phyloP scores from a whole-genome alignment of 768 basidiomycete genomes.

The Lactarius psammicola region DNA sequence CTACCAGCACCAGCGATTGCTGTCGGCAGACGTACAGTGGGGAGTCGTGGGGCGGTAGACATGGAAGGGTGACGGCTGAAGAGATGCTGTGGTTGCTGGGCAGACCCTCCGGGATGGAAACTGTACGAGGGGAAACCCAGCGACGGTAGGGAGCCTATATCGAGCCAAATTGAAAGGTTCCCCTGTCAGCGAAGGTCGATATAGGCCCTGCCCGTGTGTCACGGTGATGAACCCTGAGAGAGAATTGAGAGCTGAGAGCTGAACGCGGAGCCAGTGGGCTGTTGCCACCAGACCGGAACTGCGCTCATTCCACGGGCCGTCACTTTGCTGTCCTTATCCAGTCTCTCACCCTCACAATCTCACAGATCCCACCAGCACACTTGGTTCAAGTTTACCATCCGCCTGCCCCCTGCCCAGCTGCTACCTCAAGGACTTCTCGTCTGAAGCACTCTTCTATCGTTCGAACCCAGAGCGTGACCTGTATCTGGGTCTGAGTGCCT shows the following conservation, averaged over 20 bases:
- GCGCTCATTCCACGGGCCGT: constrained; percentile 2
- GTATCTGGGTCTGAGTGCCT: not conserved
- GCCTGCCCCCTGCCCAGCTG: not conserved
- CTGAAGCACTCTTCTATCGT: not conserved
- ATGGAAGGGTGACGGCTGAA: constrained; percentile 29
- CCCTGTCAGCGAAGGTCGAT: constrained; percentile 22
- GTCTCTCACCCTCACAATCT: not conserved
- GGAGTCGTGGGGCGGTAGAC: constrained; percentile 37
- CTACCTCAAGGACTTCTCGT: not conserved
- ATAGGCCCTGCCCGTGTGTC: constrained; percentile 9
- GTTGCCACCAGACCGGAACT: constrained; percentile 19
- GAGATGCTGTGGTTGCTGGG: constrained; percentile 15
- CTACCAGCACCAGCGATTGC: constrained; percentile 44
- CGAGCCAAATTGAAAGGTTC: constrained; percentile 9
- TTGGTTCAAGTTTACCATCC: not conserved
- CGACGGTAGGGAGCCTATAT: constrained; percentile 19
- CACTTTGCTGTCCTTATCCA: not conserved
- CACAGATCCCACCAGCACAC: not conserved
- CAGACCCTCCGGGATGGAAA: constrained; percentile 15
- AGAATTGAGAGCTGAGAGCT: not conserved
- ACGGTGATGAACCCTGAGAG: constrained; percentile 1
- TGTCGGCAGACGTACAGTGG: constrained; percentile 52
- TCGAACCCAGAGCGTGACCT: not conserved
- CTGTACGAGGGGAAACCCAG: constrained; percentile 11
- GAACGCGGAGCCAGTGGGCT: not conserved